These are phyloP conservation scores for Pythium brassicae DNA, from an alignment of 352 stramenopile species.

Conservation along the genomic window DNA sequence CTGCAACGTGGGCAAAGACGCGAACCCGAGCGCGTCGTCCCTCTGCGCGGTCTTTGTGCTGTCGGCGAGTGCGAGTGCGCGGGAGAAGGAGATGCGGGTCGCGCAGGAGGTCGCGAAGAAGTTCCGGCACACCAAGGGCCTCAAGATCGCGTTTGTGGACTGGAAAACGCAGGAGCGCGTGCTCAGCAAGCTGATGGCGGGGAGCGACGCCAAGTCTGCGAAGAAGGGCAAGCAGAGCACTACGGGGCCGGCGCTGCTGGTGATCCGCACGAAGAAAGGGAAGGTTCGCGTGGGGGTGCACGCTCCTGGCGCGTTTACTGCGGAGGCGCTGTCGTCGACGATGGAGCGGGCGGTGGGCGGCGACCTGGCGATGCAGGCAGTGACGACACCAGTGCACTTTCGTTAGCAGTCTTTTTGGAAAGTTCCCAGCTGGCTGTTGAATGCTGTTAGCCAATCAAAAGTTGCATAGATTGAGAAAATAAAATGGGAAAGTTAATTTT, in stretches of 20 bases:
- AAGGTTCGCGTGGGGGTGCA: slow-evolving; percentile 56
- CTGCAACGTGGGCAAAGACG: slow-evolving; percentile 69
- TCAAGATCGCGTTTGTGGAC: slow-evolving; percentile 72
- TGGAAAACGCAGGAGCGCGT: slow-evolving; percentile 55
- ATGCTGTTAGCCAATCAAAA: too few relatives aligned
- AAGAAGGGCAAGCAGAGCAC: slow-evolving; percentile 10
- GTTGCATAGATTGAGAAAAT: slow-evolving; percentile 1
- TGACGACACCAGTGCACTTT: slow-evolving; percentile 35
- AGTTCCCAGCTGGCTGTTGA: too few relatives aligned
- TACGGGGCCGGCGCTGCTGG: slow-evolving; percentile 37
- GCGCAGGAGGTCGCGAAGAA: slow-evolving; percentile 52
- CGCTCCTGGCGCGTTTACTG: slow-evolving; percentile 30
- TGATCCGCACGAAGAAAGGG: slow-evolving; percentile 62
- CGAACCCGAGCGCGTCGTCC: slow-evolving; percentile 40
- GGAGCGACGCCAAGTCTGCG: neutral
- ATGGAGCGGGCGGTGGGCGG: slow-evolving; percentile 71
- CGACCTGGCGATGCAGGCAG: slow-evolving; percentile 41
- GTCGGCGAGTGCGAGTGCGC: slow-evolving; percentile 36
- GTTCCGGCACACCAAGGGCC: slow-evolving; percentile 58
- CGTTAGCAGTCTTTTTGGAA: slow-evolving; percentile 12
- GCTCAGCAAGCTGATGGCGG: slow-evolving; percentile 45
- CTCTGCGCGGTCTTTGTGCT: slow-evolving; percentile 74
- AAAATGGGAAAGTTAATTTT: neutral
- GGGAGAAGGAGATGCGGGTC: slow-evolving; percentile 42
- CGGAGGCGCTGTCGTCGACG: slow-evolving; percentile 50